Evolutionary conservation across 495 filamentous ascomycete species (phyloP).

Genomic region (Penicillium turbatum): DNA sequence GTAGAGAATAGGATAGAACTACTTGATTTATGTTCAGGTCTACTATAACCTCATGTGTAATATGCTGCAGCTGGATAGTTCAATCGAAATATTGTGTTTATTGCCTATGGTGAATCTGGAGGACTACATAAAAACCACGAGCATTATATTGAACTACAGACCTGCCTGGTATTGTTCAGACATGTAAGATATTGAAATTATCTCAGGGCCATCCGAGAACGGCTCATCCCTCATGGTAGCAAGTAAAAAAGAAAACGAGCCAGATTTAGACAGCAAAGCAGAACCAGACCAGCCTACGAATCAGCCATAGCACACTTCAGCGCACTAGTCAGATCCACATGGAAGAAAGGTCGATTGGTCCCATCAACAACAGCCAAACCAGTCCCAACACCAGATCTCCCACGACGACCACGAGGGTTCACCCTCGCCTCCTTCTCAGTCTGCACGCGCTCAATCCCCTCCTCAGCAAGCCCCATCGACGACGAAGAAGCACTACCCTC

Average conservation of each 20-base stretch:
- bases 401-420: constrained; percentile 12
- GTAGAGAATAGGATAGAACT: too few relatives aligned
- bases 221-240: background rate
- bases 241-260: background rate
- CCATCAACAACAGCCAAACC: constrained; percentile 40
- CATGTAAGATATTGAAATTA: background rate
- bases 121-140: too few relatives aligned
- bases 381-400: constrained; percentile 54
- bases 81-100: too few relatives aligned
- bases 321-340: constrained; percentile 84
- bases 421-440: background rate
- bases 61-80: too few relatives aligned
- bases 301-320: constrained; percentile 80
- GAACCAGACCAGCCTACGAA: constrained; percentile 12
- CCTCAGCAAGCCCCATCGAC: constrained; percentile 16
- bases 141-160: too few relatives aligned
- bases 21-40: too few relatives aligned
- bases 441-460: constrained; percentile 3
- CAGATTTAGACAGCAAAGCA: background rate
- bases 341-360: constrained; percentile 82
- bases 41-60: too few relatives aligned
- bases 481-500: background rate
- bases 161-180: too few relatives aligned
- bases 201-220: too few relatives aligned
- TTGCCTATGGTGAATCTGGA: too few relatives aligned